Base-by-base conservation (phyloP, 2,329 filamentous ascomycete genomes). In the Colletotrichum lupini region DNA sequence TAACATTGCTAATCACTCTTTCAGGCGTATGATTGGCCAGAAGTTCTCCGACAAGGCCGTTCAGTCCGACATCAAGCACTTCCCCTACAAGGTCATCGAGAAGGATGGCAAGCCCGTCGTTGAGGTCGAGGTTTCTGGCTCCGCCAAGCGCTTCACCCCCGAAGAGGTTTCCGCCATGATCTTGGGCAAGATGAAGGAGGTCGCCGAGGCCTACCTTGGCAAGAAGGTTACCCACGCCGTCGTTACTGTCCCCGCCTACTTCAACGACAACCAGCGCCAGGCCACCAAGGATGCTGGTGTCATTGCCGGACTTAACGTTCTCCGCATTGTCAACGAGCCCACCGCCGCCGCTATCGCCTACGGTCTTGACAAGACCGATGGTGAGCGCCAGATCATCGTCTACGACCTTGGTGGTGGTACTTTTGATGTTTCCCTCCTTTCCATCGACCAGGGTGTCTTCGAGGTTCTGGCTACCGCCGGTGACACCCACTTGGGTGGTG, bases 201-300 rank as follows among this genome's bases (percentile, higher is more conserved):
- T 93, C 76, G 92, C 93, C 78, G 93, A 95, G 87, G 86, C 88
- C 81, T 95, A 94, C 84, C 87, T 95, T 68, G 92, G 93, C 83
- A 92, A 95, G 89, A 93, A 94, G 85, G 92, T 95, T 76, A 94
- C 92, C 83, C 93, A 95, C 89, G 93, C 93, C 80, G 93, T 98
- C 80, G 95, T 98, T 77, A 98, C 95, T 75, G 95, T 98, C 78
- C 95, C 95, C 79, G 95, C 95, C 86, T 98, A 98, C 89, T 98
- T 98, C 94, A 98, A 97, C 87, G 95, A 98, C 88, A 95, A 95
- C 87, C 95, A 98, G 90, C 92, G 95, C 87, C 95, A 97, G 87
- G 95, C 95, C 75, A 98, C 95, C 86, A 98, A 98, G 92, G 95
- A 98, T 82, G 95, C 95, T 79, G 95, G 95, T 84, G 89, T 89